Evolutionary conservation across 2,329 filamentous ascomycete genomes (phyloP).

Genomic region (Polychaeton citri): DNA sequence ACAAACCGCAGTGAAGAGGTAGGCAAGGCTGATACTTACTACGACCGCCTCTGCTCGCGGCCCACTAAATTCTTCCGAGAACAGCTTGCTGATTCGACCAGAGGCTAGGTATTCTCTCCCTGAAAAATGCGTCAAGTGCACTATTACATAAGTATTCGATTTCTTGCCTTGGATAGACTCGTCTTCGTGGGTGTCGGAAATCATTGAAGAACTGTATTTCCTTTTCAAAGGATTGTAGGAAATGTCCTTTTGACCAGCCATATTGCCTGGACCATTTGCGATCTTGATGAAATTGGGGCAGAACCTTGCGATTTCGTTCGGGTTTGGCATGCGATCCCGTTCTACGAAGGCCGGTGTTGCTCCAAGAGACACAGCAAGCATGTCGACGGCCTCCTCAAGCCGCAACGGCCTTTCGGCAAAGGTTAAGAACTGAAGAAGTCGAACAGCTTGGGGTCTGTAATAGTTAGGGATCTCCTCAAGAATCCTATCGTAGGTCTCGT

Average conservation of each 20-base stretch:
- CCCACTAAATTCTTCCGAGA: background rate
- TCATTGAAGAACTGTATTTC: background rate
- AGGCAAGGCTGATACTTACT: background rate
- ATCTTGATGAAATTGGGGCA: background rate
- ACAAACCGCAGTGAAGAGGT: background rate
- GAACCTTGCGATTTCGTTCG: background rate
- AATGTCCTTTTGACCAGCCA: background rate
- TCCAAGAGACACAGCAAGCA: constrained; percentile 16
- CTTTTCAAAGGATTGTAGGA: no score
- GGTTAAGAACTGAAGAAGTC: constrained; percentile 13
- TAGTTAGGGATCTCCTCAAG: constrained; percentile 12
- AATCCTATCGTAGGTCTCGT: constrained; percentile 26
- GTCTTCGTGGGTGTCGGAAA: background rate
- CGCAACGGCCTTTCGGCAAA: constrained; percentile 8
- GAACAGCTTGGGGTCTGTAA: constrained; percentile 5
- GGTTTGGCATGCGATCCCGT: background rate
- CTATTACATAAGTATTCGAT: constrained; percentile 4
- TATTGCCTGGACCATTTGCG: background rate
- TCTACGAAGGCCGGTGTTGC: background rate
- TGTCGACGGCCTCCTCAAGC: constrained; percentile 16
- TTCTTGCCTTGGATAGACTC: no score
- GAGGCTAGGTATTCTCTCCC: constrained; percentile 23
- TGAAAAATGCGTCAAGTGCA: constrained; percentile 20
- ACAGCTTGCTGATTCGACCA: constrained; percentile 9
- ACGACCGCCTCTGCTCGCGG: background rate